Evolutionary conservation across 345 rosid genomes (phyloP).

Genomic region (Salix caprea): DNA sequence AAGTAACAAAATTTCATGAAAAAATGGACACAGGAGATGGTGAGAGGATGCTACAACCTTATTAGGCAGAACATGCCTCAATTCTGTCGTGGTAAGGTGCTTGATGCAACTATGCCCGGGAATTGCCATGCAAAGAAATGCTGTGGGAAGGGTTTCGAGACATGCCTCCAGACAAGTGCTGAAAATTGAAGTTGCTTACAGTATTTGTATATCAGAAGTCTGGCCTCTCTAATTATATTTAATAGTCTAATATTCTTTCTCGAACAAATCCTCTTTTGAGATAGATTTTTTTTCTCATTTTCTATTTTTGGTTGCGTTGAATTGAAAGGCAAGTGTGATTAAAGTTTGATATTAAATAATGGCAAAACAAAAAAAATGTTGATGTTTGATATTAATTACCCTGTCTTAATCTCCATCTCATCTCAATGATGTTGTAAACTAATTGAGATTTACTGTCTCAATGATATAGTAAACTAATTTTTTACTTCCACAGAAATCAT

Average conservation of each 20-base stretch:
- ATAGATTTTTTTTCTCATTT: neutral
- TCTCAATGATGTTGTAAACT: no score
- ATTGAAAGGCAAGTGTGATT: neutral
- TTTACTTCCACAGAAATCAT: no score
- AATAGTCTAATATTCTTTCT: neutral
- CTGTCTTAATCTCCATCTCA: no score
- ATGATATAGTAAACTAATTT: no score
- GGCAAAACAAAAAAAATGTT: no score
- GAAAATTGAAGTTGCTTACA: neutral
- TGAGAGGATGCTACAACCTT: conserved; percentile 23
- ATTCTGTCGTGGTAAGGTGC: neutral
- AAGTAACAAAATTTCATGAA: neutral
- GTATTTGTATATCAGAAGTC: neutral
- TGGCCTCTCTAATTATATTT: neutral
- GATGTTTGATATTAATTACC: no score
- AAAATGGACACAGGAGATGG: conserved; percentile 29
- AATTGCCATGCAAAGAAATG: conserved; percentile 14
- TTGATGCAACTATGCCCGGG: conserved; percentile 1
- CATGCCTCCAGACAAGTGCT: neutral
- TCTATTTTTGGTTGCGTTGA: neutral
- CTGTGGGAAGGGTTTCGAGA: neutral
- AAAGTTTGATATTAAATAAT: neutral
- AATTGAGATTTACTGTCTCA: no score
- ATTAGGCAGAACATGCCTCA: conserved; percentile 10
- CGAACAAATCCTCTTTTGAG: neutral